phyloP scores from a whole-genome alignment of 345 rosid species.

The Gossypium mustelinum region DNA sequence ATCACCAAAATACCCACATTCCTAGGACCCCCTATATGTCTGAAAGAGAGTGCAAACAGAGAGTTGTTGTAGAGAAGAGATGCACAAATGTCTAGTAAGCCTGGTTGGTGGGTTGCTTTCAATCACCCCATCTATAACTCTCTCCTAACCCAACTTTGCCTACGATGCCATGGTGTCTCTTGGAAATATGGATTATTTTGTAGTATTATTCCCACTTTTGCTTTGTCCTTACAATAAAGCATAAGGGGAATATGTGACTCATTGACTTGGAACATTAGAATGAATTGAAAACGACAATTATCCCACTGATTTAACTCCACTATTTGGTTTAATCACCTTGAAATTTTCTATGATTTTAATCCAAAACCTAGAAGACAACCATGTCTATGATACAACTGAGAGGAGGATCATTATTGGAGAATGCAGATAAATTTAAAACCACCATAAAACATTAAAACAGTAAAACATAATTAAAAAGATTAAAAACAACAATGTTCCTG shows the following conservation, averaged over 20 bases:
- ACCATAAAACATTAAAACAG: neutral
- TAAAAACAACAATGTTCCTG: neutral
- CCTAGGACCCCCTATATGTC: slow-evolving; percentile 11
- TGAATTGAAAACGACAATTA: neutral
- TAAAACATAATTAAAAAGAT: neutral
- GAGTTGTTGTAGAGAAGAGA: neutral
- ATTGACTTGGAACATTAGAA: neutral
- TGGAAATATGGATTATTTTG: slow-evolving; percentile 28
- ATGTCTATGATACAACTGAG: no score
- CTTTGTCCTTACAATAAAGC: slow-evolving; percentile 20
- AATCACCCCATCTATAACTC: slow-evolving; percentile 20
- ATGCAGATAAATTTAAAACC: no score
- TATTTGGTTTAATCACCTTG: no score
- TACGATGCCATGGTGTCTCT: slow-evolving; percentile 11
- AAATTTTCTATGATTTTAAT: no score
- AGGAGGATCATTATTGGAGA: no score
- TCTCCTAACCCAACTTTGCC: slow-evolving; percentile 13
- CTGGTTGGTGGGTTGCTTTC: slow-evolving; percentile 22
- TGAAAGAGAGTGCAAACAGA: slow-evolving; percentile 13
- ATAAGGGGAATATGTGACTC: neutral
- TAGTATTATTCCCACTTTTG: slow-evolving; percentile 20
- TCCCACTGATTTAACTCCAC: no score
- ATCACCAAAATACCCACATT: slow-evolving; percentile 1
- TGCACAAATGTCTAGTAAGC: neutral
- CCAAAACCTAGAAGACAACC: no score